Evolutionary conservation across 164 flowering plant species (phyloP), one percentile per base, ranked within the genome.

Genomic region (Pachysandra terminalis): DNA sequence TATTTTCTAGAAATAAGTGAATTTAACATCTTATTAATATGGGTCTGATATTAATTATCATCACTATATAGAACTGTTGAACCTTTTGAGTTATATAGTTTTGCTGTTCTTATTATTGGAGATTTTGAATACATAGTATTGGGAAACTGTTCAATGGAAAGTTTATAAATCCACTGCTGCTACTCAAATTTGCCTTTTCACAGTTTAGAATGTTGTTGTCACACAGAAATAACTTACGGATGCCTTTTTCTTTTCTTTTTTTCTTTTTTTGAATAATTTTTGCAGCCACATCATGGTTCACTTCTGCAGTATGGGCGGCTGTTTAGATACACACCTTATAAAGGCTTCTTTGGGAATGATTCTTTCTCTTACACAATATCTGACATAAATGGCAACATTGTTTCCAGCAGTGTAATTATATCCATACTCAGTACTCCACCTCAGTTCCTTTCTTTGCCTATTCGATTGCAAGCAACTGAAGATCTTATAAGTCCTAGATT

Each of bases 261-360:
- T 59, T 61, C 7, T 7, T 7, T 32, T 3, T 32, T 32, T 32
- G 37, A 32, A 32, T 32, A 32, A 57, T 69, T 27, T 63, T 70
- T 63, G 71, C 93, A 94, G 98, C 96, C 98, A 74, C 67, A 22
- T 56, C 85, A 83, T 75, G 98, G 97, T 64, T 86, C 97, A 65
- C 82, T 94, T 73, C 74, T 94, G 17, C 84, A 82, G 69, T 68
- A 81, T 71, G 92, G 85, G 52, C 72, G 23, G 40, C 74, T 87
- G 35, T 79, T 91, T 67, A 81, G 91, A 76, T 91, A 90, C 63
- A 94, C 98, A 6, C 97, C 98, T 40, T 79, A 78, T 54, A 86
- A 82, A 78, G 90, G 86, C 12, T 89, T 74, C 65, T 83, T 75
- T 59, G 97, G 98, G 69, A 86, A 83, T 68, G 98, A 94, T 77